A percentile compares a stretch with the other conserved stretches of the same genome.
phyloP scores from a whole-genome alignment of 768 basidiomycete genomes.

The Tulasnella sp. region DNA sequence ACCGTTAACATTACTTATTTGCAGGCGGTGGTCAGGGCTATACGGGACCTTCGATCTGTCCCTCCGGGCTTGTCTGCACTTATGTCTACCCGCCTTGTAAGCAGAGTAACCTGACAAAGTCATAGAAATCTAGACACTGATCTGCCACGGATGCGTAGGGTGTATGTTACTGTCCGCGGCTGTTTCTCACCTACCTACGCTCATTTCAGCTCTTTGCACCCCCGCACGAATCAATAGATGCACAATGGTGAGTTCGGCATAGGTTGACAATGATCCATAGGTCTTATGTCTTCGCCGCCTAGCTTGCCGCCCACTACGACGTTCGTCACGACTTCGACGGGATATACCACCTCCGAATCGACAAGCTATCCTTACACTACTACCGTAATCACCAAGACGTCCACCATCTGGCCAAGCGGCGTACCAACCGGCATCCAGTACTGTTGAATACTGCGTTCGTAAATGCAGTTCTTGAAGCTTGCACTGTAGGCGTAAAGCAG shows the following conservation, averaged over 20 bases:
- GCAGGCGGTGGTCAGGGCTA: background rate
- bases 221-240: background rate
- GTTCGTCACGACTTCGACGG: background rate
- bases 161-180: background rate
- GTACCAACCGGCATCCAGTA: background rate
- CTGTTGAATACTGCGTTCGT: too few relatives aligned
- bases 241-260: background rate
- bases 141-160: background rate
- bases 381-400: background rate
- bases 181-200: background rate
- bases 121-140: background rate
- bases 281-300: background rate
- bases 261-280: background rate
- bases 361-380: background rate
- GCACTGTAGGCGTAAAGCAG: too few relatives aligned
- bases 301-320: background rate
- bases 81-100: background rate
- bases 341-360: background rate
- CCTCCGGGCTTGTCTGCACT: background rate
- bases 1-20: background rate
- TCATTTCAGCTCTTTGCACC: background rate
- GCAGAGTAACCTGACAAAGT: background rate
- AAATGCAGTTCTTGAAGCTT: background rate
- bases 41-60: background rate
- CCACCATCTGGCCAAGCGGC: background rate